Evolutionary conservation across 768 basidiomycete genomes (phyloP).

Genomic region (Hypsizygus marmoreus): DNA sequence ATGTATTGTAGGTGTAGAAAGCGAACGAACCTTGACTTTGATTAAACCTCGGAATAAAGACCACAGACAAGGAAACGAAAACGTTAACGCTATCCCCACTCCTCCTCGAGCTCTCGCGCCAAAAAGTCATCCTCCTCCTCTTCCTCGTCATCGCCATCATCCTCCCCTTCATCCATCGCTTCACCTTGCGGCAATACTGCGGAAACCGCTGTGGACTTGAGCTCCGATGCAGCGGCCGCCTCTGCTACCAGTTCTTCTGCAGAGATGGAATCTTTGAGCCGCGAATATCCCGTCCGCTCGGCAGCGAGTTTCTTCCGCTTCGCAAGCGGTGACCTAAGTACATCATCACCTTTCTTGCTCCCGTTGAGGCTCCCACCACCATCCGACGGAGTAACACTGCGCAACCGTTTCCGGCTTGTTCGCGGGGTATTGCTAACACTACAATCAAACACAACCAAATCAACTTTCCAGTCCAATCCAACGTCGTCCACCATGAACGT

Average conservation of each 20-base stretch:
- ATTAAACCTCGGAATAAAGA: constrained; percentile 8
- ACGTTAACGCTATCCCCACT: constrained; percentile 59
- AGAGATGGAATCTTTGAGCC: constrained; percentile 65
- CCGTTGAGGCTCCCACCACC: constrained; percentile 41
- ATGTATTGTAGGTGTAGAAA: too few species aligned
- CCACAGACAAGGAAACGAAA: constrained; percentile 1
- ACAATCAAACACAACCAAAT: constrained; percentile 2
- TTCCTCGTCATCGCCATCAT: constrained; percentile 50
- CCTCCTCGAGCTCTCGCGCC: constrained; percentile 78
- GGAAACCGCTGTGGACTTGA: constrained; percentile 14
- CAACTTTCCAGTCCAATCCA: background rate
- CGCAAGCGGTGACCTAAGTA: constrained; percentile 66
- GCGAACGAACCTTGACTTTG: too few species aligned
- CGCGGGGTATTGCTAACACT: constrained; percentile 45
- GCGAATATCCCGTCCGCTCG: constrained; percentile 65
- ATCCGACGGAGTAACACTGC: constrained; percentile 74
- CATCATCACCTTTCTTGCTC: constrained; percentile 40
- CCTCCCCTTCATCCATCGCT: constrained; percentile 40
- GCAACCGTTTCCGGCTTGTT: constrained; percentile 64
- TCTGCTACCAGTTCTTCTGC: constrained; percentile 47
- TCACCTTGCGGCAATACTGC: constrained; percentile 16
- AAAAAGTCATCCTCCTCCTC: constrained; percentile 77
- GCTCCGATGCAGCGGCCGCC: constrained; percentile 18
- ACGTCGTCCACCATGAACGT: too few species aligned
- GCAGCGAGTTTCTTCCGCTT: constrained; percentile 79